A percentile compares a stretch with the other conserved stretches of the same genome.
Conservation (phyloP, 495 filamentous ascomycete species). For the Tirmania nivea region DNA sequence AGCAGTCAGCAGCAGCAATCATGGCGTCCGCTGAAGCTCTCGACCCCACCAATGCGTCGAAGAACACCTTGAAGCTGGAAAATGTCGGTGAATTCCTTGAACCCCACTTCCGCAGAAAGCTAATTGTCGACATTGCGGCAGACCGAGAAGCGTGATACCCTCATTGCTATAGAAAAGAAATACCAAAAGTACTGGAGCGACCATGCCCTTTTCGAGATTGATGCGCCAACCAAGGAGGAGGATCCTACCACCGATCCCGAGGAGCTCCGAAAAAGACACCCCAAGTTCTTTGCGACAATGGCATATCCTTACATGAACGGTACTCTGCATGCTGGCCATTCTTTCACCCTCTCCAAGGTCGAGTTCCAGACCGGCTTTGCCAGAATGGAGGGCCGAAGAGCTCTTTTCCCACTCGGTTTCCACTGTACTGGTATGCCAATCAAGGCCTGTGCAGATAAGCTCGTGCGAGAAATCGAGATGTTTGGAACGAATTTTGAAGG, state of each 20-base stretch:
- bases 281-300: slow-evolving; percentile 86
- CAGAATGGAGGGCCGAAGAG: slow-evolving; percentile 71
- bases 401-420: slow-evolving; percentile 76
- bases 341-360: slow-evolving; percentile 71
- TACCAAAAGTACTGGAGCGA: slow-evolving; percentile 76
- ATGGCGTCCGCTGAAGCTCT: slow-evolving; percentile 28
- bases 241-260: slow-evolving; percentile 47
- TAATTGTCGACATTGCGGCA: slow-evolving; percentile 14
- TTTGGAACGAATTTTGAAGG: slow-evolving; percentile 75
- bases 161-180: slow-evolving; percentile 75
- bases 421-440: slow-evolving; percentile 98
- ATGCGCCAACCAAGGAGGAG: slow-evolving; percentile 59
- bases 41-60: slow-evolving; percentile 37
- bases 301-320: slow-evolving; percentile 97
- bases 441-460: slow-evolving; percentile 91
- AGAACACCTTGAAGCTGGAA: slow-evolving; percentile 53
- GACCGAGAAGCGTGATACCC: slow-evolving; percentile 82
- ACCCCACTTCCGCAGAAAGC: not conserved
- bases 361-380: slow-evolving; percentile 72
- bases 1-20: not conserved
- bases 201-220: slow-evolving; percentile 53
- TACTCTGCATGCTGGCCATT: slow-evolving; percentile 76
- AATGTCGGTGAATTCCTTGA: slow-evolving; percentile 27
- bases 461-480: slow-evolving; percentile 64
- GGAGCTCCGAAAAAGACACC: slow-evolving; percentile 55